phyloP scores from a whole-genome alignment of 306 rosid genomes.

The barrel medic (Medicago truncatula) region MtrunA17r5.0-ANR NC_053046.1:18908501-18909000 shows the following conservation, averaged over 20 bases:
- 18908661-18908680: slow-evolving; percentile 16
- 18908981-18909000: not conserved
- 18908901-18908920: not conserved
- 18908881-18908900: not conserved
- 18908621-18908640: not conserved
- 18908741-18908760: slow-evolving; percentile 11
- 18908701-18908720: not conserved
- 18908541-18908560: not conserved
- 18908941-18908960: not conserved
- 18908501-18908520: slow-evolving; percentile 4
- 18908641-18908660: not conserved
- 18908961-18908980: too few species aligned
- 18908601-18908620: not conserved
- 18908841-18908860: not conserved
- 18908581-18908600: not conserved
- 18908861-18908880: not conserved
- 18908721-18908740: not conserved
- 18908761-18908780: not conserved
- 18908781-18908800: not conserved
- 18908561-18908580: not conserved
- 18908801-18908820: slow-evolving; percentile 1
- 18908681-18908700: not conserved
- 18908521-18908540: not conserved
- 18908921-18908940: not conserved
- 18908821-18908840: not conserved